phyloP scores from a whole-genome alignment of 352 stramenopile species.

The Pythium coloratum region DNA sequence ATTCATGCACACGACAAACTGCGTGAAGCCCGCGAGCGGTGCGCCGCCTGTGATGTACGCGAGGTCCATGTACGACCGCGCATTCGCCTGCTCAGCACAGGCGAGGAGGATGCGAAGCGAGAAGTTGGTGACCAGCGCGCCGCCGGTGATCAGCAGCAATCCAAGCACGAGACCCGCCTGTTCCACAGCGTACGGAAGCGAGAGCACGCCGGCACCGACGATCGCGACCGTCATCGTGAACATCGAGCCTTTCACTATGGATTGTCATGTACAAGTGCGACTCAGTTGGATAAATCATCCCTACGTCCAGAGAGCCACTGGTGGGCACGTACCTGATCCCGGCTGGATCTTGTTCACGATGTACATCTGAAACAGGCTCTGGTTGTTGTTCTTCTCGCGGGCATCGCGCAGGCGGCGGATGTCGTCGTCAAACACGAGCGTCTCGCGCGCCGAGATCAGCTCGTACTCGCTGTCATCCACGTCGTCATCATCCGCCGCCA shows the following conservation, averaged over 20 bases:
- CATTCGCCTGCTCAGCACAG: conserved; percentile 71
- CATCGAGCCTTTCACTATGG: conserved; percentile 86
- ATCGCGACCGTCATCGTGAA: conserved; percentile 90
- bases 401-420: conserved; percentile 39
- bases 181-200: conserved; percentile 78
- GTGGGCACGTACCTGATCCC: conserved; percentile 53
- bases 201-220: conserved; percentile 78
- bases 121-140: conserved; percentile 78
- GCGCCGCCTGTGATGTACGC: conserved; percentile 60
- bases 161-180: conserved; percentile 75
- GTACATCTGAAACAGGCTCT: conserved; percentile 69
- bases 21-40: conserved; percentile 68
- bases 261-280: not conserved
- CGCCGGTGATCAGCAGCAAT: conserved; percentile 62
- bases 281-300: not conserved
- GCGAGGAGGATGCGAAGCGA: conserved; percentile 77
- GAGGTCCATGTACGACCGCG: conserved; percentile 85
- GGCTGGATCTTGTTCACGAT: conserved; percentile 84
- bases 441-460: conserved; percentile 72
- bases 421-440: conserved; percentile 76
- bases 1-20: conserved; percentile 82
- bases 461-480: conserved; percentile 56
- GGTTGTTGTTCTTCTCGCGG: conserved; percentile 31
- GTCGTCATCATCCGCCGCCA: conserved; percentile 10
- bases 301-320: not conserved